Evolutionary conservation across 1,284 basidiomycete genomes (phyloP), one percentile per base, ranked within the genome.

Genomic region (Sporisorium graminicola): DNA sequence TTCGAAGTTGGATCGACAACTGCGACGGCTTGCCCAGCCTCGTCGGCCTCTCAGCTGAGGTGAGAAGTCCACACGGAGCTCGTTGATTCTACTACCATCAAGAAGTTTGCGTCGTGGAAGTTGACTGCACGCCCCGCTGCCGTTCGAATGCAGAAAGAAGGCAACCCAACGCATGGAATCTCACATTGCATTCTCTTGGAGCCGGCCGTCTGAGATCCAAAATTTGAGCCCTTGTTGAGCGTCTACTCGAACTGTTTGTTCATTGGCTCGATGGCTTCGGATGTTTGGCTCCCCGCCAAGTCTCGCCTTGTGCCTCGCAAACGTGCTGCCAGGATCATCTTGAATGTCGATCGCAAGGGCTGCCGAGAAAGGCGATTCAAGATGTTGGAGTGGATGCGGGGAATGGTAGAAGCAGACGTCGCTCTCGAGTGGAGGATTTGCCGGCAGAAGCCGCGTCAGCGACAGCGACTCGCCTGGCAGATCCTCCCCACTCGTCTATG

Each of bases 391-490:
- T n/a, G 13, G 14, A 20, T 27, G 24, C 24, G 44, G 44, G 22
- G 24, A 46, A 49, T 10, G 7, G 20, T 43, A n/a, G 8, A 50
- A 12, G 18, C 29, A 3, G 10, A 16, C 31, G 47, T 47, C 43
- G 47, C 50, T 37, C 46, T 31, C 47, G 49, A 24, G 57, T 42
- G 57, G 49, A 51, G 58, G 22, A 40, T 29, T 5, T 29, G 24
- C 27, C 22, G 27, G 22, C 16, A 29, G 29, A 52, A 43, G 58
- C 47, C 37, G 49, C 58, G 58, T 53, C 58, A 53, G 16, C 33
- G 20, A 13, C 40, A 26, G 49, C 40, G n/a, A n/a, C 35, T 16
- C n/a, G 37, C 5, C 16, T 40, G 37, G 16, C 35, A 37, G 35
- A 37, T 8, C 9, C 35, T 37, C 16, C 7, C 20, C 6, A 37